Evolutionary conservation across 2,329 filamentous ascomycete genomes (phyloP), one percentile per base, ranked within the genome.

Genomic region (Aspergillus ochraceoroseus): DNA sequence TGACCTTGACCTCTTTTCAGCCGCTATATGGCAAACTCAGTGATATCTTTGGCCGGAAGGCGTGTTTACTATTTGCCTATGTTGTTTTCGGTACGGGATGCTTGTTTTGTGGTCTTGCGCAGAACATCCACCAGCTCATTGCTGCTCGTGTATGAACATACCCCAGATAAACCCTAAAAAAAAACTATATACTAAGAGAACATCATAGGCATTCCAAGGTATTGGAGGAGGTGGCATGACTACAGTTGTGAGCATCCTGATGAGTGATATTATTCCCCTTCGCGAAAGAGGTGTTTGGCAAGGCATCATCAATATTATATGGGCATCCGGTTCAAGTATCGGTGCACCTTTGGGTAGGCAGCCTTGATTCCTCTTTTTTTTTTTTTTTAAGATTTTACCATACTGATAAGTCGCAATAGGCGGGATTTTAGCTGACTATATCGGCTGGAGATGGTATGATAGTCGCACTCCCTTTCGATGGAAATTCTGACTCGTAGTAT

Each of bases 1-100:
- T 89, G 37, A 86, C 84, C 1, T 65, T 86, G 36, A 85, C 83
- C 2, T 81, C 80, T 14, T 86, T 83, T 52, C 85, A 89, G 57
- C 85, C 84, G 49, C 45, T 82, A 58, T 76, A 74, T 44, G 76
- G 73, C 0, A 79, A 79, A 49, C 54, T 80, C n/a, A 77, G 74
- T 48, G 74, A 78, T 52, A 73, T 78, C 11, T 80, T 77, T 51
- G 76, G 76, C 5, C 72, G 76, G 2, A 77, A 75, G 44, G 51
- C 58, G 0, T 63, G 79, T 17, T 59, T 80, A 0, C 56, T 78
- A 2, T 57, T 66, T 8, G 69, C 72, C 1, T 79, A 79, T 55
- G 56, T 61, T 2, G 57, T 79, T n/a, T 78, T 80, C 42, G 70
- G 70, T 1, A 47, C 64, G 64, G 73, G 76, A n/a, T 63, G 61